Conservation (phyloP, 306 rosid species). For the Vicia faba region DNA sequence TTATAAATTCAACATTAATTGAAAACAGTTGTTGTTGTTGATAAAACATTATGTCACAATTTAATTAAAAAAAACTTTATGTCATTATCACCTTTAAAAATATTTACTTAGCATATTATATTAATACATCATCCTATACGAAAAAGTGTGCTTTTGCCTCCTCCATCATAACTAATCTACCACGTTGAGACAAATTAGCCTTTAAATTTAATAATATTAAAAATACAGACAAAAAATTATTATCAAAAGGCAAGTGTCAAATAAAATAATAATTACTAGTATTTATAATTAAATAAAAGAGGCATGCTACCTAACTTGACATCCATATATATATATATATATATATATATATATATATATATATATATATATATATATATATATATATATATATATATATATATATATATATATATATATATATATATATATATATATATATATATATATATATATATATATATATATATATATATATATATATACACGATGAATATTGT, state of each 20-base stretch:
- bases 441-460: too few relatives aligned
- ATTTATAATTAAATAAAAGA: neutral
- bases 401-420: too few relatives aligned
- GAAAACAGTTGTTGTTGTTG: neutral
- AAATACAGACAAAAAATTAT: neutral
- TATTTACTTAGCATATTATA: neutral
- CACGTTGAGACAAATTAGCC: conserved; percentile 40
- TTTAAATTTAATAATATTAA: conserved; percentile 31
- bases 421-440: too few relatives aligned
- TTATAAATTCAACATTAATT: neutral
- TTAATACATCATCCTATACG: conserved; percentile 29
- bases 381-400: too few relatives aligned
- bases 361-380: too few relatives aligned
- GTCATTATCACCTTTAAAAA: neutral
- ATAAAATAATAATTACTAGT: conserved; percentile 6
- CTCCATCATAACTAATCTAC: conserved; percentile 35
- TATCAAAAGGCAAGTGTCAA: conserved; percentile 36
- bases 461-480: too few relatives aligned
- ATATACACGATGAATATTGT: too few relatives aligned
- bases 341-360: too few relatives aligned
- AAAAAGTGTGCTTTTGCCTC: conserved; percentile 31
- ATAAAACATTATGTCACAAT: neutral
- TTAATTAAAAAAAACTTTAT: neutral
- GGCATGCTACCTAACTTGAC: too few relatives aligned
- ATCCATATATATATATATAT: too few relatives aligned